Evolutionary conservation across 768 basidiomycete genomes (phyloP), one percentile per base, ranked within the genome.

Genomic region (Kwoniella dendrophila): DNA sequence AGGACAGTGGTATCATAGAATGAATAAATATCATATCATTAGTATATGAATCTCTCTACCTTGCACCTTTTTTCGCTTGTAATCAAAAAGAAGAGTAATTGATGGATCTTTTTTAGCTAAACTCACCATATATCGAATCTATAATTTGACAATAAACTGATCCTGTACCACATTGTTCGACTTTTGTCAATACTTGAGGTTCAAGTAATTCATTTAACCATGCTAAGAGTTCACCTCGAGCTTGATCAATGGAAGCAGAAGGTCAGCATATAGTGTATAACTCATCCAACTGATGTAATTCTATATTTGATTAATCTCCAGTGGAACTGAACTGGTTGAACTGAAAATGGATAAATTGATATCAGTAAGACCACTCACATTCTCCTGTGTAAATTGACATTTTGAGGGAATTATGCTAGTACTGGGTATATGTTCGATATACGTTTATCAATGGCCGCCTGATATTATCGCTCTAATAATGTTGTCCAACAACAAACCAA

Each of bases 131-230:
- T 82, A 98, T 86, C 45, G 91, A 92, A 83, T 98, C 96, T 64
- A 98, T 81, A 75, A 98, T 83, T 80, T 98, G 96, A 69, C 92
- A 93, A 80, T 97, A 97, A 30, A 90, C 92, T 2, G 86, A 92
- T 50, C 95, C 95, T 0, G 87, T 86, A 22, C 68, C 73, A 53
- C 72, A 74, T 79, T 93, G 90, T 80, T 93, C 91, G 66, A 96
- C 81, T 80, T 95, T 98, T 12, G 89, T 90, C 81, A 93, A 92
- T 82, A 88, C 89, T 71, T 91, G 82, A 3, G 69, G 60, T 16
- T 61, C 52, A 0, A 97, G 85, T 24, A 99, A 86, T 43, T 94
- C 90, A 80, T 99, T 98, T 71, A 96, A 82, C 96, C 96, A 99
- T 44, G 84, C 84, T 16, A 99, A 74, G 24, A 99, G 84, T 74